phyloP scores from a whole-genome alignment of 768 basidiomycete genomes.

The Suillus fuscotomentosus region DNA sequence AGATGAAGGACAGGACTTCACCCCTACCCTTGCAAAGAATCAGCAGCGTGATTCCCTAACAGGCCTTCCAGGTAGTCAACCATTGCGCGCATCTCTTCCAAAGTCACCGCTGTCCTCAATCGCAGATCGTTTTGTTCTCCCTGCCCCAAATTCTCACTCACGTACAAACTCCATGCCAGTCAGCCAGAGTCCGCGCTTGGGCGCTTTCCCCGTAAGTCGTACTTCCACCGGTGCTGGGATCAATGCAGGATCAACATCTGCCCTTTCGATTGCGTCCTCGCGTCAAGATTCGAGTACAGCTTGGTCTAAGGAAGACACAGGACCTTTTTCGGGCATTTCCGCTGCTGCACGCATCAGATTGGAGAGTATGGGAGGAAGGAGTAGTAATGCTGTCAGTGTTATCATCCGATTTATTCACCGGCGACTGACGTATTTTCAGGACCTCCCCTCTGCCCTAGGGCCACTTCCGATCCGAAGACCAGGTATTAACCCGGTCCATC shows the following conservation, averaged over 20 bases:
- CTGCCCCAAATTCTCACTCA: constrained; percentile 24
- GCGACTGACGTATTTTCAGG: constrained; percentile 20
- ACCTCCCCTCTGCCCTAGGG: constrained; percentile 37
- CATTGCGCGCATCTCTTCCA: constrained; percentile 42
- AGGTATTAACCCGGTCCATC: constrained; percentile 40
- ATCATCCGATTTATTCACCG: neutral
- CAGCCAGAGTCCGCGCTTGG: constrained; percentile 35
- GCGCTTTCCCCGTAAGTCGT: constrained; percentile 34
- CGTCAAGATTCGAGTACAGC: constrained; percentile 35
- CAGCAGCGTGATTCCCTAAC: constrained; percentile 56
- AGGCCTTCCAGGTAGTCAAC: constrained; percentile 40
- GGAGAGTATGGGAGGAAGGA: constrained; percentile 43
- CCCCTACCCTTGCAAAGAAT: constrained; percentile 69
- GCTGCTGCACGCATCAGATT: constrained; percentile 43
- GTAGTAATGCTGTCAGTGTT: constrained; percentile 24
- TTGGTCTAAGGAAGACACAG: constrained; percentile 37
- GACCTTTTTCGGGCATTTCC: constrained; percentile 29
- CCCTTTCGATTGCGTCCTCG: constrained; percentile 41
- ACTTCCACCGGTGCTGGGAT: constrained; percentile 31
- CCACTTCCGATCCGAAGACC: constrained; percentile 46
- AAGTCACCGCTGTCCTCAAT: constrained; percentile 43
- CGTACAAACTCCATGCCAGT: constrained; percentile 38
- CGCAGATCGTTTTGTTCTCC: constrained; percentile 46
- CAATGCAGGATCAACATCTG: constrained; percentile 34
- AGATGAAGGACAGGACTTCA: constrained; percentile 65